A percentile compares a stretch with the other conserved stretches of the same genome.
These are phyloP conservation scores for Chimonanthus praecox DNA, from an alignment of 164 flowering plant genomes.

Conservation along the genomic window DNA sequence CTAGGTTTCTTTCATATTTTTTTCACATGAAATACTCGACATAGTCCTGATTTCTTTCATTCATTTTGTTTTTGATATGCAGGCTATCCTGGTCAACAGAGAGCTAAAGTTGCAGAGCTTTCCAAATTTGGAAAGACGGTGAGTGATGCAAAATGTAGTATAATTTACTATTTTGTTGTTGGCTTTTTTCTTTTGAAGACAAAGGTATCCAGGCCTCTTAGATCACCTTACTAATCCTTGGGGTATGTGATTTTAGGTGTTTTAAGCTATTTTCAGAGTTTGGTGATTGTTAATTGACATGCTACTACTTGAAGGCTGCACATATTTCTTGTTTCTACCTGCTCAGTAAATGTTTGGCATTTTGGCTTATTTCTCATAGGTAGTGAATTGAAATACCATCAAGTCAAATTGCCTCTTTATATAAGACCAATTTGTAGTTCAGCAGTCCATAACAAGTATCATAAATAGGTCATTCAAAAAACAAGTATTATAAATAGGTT, in stretches of 20 bases:
- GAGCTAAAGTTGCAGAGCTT: slow-evolving; percentile 60
- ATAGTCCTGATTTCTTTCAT: slow-evolving; percentile 1
- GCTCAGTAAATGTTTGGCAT: neutral
- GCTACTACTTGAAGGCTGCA: neutral
- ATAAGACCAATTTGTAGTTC: neutral
- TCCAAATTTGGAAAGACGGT: slow-evolving; percentile 83
- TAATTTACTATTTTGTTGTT: neutral
- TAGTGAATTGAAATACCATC: neutral
- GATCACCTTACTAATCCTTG: neutral
- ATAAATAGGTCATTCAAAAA: too few relatives aligned
- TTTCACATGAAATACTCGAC: neutral
- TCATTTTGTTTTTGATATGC: slow-evolving; percentile 10
- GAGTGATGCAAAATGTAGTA: slow-evolving; percentile 23
- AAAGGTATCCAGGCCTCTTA: too few relatives aligned
- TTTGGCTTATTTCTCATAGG: neutral
- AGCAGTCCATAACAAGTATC: neutral
- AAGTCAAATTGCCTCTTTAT: neutral
- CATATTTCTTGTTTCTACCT: neutral
- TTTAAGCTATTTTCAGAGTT: neutral
- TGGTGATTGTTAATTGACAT: neutral
- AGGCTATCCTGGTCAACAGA: slow-evolving; percentile 80
- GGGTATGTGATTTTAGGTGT: neutral
- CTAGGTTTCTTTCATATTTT: neutral
- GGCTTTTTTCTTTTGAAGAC: too few relatives aligned
- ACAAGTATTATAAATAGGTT: too few relatives aligned